These are phyloP conservation scores for Suillus fuscotomentosus DNA, from an alignment of 768 basidiomycete species.

Conservation along the genomic window DNA sequence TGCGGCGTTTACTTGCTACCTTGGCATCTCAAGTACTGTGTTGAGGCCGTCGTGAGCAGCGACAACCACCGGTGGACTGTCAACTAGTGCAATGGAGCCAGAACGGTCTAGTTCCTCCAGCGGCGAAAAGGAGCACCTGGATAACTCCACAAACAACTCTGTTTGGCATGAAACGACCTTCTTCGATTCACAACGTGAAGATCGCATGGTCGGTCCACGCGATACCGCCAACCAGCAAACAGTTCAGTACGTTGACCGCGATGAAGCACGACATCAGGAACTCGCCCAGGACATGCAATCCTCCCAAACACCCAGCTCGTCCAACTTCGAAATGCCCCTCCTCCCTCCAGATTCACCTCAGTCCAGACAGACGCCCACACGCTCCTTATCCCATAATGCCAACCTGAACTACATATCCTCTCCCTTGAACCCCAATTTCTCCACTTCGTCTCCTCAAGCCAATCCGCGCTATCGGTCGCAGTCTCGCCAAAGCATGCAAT, in stretches of 20 bases:
- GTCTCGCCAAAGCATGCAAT: constrained; percentile 39
- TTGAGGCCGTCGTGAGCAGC: background rate
- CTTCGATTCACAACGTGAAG: background rate
- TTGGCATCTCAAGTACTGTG: background rate
- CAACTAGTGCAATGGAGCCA: background rate
- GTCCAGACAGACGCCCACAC: constrained; percentile 19
- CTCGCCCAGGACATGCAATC: background rate
- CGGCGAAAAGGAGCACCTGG: background rate
- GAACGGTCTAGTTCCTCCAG: background rate
- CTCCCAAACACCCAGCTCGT: constrained; percentile 22
- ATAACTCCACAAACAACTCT: background rate
- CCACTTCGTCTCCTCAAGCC: constrained; percentile 13
- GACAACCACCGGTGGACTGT: background rate
- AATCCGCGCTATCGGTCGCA: constrained; percentile 34
- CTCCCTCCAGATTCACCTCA: constrained; percentile 17
- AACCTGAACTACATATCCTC: constrained; percentile 43
- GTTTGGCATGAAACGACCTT: background rate
- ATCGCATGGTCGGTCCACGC: background rate
- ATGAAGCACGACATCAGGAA: background rate
- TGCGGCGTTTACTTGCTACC: background rate
- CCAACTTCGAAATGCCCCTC: constrained; percentile 31
- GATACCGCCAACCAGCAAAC: background rate
- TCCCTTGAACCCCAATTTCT: constrained; percentile 48
- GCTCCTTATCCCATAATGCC: constrained; percentile 21
- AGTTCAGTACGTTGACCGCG: background rate